Base-by-base conservation (phyloP, 768 basidiomycete species). In the Boletus pseudopeckii region DNA sequence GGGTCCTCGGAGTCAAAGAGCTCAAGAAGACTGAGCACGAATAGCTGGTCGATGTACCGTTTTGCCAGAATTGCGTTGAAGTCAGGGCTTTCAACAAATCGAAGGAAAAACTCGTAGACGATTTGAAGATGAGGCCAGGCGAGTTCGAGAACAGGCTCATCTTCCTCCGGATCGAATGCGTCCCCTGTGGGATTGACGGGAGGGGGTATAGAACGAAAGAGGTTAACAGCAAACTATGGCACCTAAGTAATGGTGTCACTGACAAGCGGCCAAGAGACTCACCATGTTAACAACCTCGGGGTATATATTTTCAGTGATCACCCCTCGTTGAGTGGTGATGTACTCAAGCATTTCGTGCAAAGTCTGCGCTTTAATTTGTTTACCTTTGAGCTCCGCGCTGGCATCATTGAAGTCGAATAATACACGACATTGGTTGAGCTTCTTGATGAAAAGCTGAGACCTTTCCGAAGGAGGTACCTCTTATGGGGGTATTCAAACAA, bases 71-170 rank as follows among this genome's bases (percentile, higher is more conserved):
- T 97, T 58, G 92, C 94, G 80, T 96, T 98, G 77, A 99, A 98
- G 71, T 99, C 97, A 17, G 90, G 90, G 62, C 86, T 90, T 73
- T 99, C 97, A 55, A 99, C 90, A 68, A 99, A 99, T 37, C 97
- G 89, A 32, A 99, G 86, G 83, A 99, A 99, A 74, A 99, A 98
- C 73, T 99, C 97, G 76, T 99, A 99, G 48, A 99, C 97, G 61
- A 99, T 95, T 71, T 99, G 95, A 52, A 99, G 81, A 71, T 99
- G 97, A 38, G 97, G 97, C 97, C 97, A 99, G 26, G 97, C 97
- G 53, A 98, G 88, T 70, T 99, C 97, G 55, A 99, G 81, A 3
- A 99, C 97, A 7, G 97, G 97, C 60, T 99, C 97, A 64, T 99
- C 97, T 75, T 99, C 97, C 73, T 99, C 97, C 20, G 97, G 97